These are phyloP conservation scores for Hypoxylon trugodes DNA, from an alignment of 495 filamentous ascomycete genomes.

Conservation along the genomic window DNA sequence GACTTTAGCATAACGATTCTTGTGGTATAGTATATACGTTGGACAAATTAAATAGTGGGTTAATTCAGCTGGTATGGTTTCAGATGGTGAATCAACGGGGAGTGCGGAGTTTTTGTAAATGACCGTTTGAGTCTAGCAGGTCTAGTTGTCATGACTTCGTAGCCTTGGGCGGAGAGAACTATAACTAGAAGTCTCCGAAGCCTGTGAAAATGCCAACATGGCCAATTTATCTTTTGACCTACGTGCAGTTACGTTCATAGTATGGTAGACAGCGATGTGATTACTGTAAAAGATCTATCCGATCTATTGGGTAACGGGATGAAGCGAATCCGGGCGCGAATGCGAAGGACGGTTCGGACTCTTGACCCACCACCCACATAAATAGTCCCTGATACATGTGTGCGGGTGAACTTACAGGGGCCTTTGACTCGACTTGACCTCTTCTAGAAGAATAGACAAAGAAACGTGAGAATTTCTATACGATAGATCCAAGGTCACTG, in stretches of 20 bases:
- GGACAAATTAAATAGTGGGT: slow-evolving; percentile 11
- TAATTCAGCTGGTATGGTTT: neutral
- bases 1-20: neutral
- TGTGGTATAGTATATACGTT: neutral
- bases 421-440: neutral
- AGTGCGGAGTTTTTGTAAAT: slow-evolving; percentile 24
- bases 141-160: slow-evolving; percentile 16
- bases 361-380: no score
- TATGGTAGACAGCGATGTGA: slow-evolving; percentile 1
- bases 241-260: no score
- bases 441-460: neutral
- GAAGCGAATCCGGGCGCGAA: slow-evolving; percentile 32
- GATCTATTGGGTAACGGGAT: slow-evolving; percentile 13
- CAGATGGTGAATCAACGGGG: slow-evolving; percentile 5
- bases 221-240: slow-evolving; percentile 7
- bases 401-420: slow-evolving; percentile 11
- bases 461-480: no score
- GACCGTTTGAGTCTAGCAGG: slow-evolving; percentile 4
- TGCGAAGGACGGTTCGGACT: no score
- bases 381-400: slow-evolving; percentile 27
- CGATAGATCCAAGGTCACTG: neutral
- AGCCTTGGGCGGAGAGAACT: neutral
- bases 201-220: neutral
- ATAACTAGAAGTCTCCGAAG: slow-evolving; percentile 14
- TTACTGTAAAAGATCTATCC: slow-evolving; percentile 23